Evolutionary conservation across 2,329 filamentous ascomycete species (phyloP), one percentile per base, ranked within the genome.

Genomic region (Calonectria hawksworthii): DNA sequence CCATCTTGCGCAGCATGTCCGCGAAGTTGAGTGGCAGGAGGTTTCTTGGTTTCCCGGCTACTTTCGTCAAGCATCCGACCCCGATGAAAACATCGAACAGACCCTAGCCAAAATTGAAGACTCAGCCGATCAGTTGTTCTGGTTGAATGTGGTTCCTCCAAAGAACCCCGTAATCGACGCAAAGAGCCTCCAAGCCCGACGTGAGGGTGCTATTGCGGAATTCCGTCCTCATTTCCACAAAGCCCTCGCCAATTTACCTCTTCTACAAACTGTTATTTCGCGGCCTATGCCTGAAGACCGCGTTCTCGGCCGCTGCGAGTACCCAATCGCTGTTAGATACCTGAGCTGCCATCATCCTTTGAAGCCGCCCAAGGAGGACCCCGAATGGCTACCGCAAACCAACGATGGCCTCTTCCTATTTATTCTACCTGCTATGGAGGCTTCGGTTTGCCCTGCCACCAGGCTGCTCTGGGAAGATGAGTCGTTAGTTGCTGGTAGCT

Each of bases 1-100:
- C 30, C 51, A 59, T 34, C 51, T 68, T 54, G 38, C 52, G 5
- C 36, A 21, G 21, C 36, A 68, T 34, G 52, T 68, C 32, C 51
- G 51, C 13, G 66, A 68, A 16, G 18, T 68, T 26, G 66, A 68
- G 21, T 68, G 66, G 66, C 66, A 68, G 52, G 66, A 68, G n/a
- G 38, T 68, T 2, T 68, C 66, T 18, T 68, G 66, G 66, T 47
- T 56, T 41, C 51, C 51, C 10, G 66, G 52, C 21, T 68, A 59
- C 38, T 68, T 68, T 68, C 23, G 18, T 51, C 34, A 44, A 18
- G 5, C 21, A 34, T 44, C 32, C 16, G n/a, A 54, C 13, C 26
- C 36, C 13, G 64, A 67, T 36, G 64, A 56, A 3, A 28, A 8
- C 36, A 50, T 32, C 21, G 28, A 59, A 23, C 7, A 18, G 1